These are phyloP conservation scores for Chaetomium cochliodes DNA, from an alignment of 495 filamentous ascomycete species.

Conservation along the genomic window DNA sequence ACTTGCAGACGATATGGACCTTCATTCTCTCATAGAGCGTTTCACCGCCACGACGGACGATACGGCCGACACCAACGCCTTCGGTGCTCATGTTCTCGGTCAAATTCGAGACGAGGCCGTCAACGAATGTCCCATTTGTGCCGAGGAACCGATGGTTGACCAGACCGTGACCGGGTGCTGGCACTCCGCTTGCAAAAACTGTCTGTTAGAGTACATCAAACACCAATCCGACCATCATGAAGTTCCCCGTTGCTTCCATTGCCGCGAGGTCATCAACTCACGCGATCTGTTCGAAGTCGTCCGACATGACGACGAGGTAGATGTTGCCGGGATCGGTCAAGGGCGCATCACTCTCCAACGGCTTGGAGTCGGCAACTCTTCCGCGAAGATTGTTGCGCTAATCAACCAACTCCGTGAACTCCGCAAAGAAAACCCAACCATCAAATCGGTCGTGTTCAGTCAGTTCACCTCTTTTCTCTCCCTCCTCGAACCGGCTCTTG, in stretches of 20 bases:
- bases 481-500: slow-evolving; percentile 77
- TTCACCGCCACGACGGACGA: slow-evolving; percentile 71
- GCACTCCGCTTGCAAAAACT: slow-evolving; percentile 94
- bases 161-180: slow-evolving; percentile 94
- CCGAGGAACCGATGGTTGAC: slow-evolving; percentile 90
- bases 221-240: slow-evolving; percentile 77
- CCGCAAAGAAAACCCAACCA: slow-evolving; percentile 57
- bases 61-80: slow-evolving; percentile 63
- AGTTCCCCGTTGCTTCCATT: slow-evolving; percentile 80
- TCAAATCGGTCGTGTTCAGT: slow-evolving; percentile 92
- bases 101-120: slow-evolving; percentile 87
- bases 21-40: slow-evolving; percentile 76
- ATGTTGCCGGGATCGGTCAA: slow-evolving; percentile 41
- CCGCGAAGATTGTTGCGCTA: slow-evolving; percentile 81
- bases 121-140: slow-evolving; percentile 91
- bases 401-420: slow-evolving; percentile 69
- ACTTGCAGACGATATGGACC: slow-evolving; percentile 93
- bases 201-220: slow-evolving; percentile 78
- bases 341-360: slow-evolving; percentile 76
- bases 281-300: slow-evolving; percentile 91
- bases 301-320: slow-evolving; percentile 47
- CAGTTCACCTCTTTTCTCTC: slow-evolving; percentile 97
- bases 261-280: slow-evolving; percentile 75
- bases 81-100: slow-evolving; percentile 79
- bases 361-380: slow-evolving; percentile 67